These are phyloP conservation scores for Lactarius psammicola DNA, from an alignment of 768 basidiomycete genomes.

Conservation along the genomic window DNA sequence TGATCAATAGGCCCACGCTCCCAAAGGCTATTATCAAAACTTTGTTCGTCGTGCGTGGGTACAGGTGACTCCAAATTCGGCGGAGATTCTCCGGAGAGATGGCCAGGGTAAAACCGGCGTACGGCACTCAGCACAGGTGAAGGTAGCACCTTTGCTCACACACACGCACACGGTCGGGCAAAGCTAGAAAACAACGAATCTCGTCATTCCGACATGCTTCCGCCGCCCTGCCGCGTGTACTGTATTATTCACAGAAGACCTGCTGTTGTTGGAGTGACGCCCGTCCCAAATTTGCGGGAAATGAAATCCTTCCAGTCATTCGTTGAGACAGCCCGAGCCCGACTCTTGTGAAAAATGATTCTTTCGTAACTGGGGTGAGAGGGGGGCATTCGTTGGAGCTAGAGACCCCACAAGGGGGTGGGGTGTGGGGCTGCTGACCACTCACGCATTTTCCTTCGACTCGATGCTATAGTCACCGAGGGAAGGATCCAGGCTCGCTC, in stretches of 20 bases:
- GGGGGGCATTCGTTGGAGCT: background rate
- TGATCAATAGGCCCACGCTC: conserved; percentile 19
- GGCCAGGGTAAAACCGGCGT: conserved; percentile 5
- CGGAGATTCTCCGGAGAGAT: conserved; percentile 11
- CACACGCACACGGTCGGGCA: conserved; percentile 4
- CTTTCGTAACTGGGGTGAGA: conserved; percentile 8
- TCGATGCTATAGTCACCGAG: conserved; percentile 1
- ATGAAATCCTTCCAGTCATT: conserved; percentile 20
- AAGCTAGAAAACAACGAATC: conserved; percentile 16
- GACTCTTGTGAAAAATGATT: conserved; percentile 4
- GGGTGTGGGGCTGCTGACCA: conserved; percentile 9
- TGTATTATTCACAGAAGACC: conserved; percentile 22
- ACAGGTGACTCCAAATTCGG: conserved; percentile 14
- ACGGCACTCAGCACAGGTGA: conserved; percentile 9
- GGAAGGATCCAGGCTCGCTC: conserved; percentile 6
- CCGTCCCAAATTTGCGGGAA: conserved; percentile 11
- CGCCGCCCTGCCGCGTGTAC: conserved; percentile 19
- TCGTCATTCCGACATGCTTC: conserved; percentile 22
- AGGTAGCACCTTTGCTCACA: background rate
- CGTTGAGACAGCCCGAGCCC: background rate
- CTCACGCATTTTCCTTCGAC: background rate
- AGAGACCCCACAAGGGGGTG: background rate
- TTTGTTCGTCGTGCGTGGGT: conserved; percentile 18
- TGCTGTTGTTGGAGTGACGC: conserved; percentile 15
- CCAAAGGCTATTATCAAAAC: conserved; percentile 12